Percentiles rank a stretch among this genome's conserved stretches.
Conservation (phyloP, 2,329 filamentous ascomycete genomes). For the Coniochaeta sp. region DNA sequence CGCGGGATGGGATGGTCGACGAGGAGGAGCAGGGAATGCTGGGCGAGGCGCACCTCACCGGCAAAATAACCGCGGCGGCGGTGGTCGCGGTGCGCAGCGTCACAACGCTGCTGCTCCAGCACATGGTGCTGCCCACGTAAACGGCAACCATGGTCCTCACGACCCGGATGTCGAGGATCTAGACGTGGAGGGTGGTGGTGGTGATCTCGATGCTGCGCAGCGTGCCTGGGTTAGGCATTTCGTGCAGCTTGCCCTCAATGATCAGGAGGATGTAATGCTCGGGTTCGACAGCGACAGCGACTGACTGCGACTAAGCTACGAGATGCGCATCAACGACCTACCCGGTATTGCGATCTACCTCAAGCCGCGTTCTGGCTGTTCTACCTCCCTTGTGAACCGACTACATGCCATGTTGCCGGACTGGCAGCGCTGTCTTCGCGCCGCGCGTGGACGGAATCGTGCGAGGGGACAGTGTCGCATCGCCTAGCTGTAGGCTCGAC, state of each 20-base stretch:
- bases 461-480: background rate
- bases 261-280: slow-evolving; percentile 40
- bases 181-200: background rate
- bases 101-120: background rate
- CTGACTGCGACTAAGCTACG: background rate
- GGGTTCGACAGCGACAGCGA: slow-evolving; percentile 28
- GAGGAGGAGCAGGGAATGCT: slow-evolving; percentile 3
- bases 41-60: background rate
- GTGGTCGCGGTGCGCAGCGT: slow-evolving; percentile 4
- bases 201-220: slow-evolving; percentile 33
- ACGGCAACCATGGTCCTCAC: background rate
- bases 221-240: slow-evolving; percentile 47
- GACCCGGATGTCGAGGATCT: background rate
- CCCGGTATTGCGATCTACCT: slow-evolving; percentile 2
- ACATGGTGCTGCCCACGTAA: background rate
- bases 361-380: background rate
- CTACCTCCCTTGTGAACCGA: background rate
- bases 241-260: slow-evolving; percentile 44
- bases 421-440: background rate
- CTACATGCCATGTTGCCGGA: background rate
- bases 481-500: background rate
- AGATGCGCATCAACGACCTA: background rate
- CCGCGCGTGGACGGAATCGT: background rate
- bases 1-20: background rate
- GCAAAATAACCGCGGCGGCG: slow-evolving; percentile 1